Conservation (phyloP, 805 yeast species). For the Scheffersomyces ergatensis region DNA sequence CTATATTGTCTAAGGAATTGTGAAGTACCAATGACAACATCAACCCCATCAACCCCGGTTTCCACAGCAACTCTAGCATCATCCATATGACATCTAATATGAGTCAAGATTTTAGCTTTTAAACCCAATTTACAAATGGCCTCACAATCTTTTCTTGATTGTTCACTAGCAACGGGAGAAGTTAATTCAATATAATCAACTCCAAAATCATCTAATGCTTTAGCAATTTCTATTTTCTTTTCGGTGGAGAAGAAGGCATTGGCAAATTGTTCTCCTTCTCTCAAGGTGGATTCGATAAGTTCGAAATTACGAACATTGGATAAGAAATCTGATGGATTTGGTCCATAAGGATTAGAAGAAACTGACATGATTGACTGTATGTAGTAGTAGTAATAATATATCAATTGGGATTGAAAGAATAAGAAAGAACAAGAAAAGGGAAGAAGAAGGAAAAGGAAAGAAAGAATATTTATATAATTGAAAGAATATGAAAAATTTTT, state of each 20-base stretch:
- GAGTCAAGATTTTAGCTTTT: conserved; percentile 57
- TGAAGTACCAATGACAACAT: conserved; percentile 60
- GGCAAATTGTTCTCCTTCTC: conserved; percentile 67
- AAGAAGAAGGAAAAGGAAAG: background rate
- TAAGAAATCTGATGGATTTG: conserved; percentile 55
- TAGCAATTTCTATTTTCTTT: conserved; percentile 56
- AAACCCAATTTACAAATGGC: conserved; percentile 58
- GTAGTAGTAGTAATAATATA: background rate
- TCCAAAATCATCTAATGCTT: conserved; percentile 59
- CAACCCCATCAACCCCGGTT: conserved; percentile 63
- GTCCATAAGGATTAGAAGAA: conserved; percentile 51
- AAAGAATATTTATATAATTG: background rate
- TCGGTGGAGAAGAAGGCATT: conserved; percentile 59
- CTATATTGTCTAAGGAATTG: conserved; percentile 55
- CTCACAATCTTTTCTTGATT: conserved; percentile 55
- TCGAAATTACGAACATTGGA: conserved; percentile 54
- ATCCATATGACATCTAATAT: conserved; percentile 61
- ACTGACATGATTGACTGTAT: conserved; percentile 11
- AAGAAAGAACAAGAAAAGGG: background rate
- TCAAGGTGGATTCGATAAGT: conserved; percentile 55
- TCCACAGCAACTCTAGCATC: conserved; percentile 61
- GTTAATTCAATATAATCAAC: conserved; percentile 61
- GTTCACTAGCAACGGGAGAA: conserved; percentile 60
- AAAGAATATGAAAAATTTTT: no score
- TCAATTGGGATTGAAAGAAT: background rate